Percentiles rank a stretch among this genome's conserved stretches.
These are phyloP conservation scores for Fusarium piperis DNA, from an alignment of 2,329 filamentous ascomycete genomes.

Conservation along the genomic window DNA sequence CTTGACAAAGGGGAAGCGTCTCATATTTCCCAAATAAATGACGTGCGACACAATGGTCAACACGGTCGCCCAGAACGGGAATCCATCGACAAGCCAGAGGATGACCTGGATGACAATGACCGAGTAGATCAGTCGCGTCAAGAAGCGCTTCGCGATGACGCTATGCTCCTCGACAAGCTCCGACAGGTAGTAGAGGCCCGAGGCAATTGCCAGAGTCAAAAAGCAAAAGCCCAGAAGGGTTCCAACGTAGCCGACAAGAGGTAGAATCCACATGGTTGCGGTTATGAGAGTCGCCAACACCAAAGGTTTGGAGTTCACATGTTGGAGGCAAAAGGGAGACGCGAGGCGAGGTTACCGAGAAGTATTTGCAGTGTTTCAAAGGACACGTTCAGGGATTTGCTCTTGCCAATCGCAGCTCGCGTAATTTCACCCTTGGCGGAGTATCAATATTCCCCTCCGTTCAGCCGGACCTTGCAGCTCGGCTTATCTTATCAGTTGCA, in stretches of 20 bases:
- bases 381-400: conserved; percentile 37
- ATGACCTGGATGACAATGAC: conserved; percentile 79
- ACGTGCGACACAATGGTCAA: conserved; percentile 84
- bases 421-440: conserved; percentile 17
- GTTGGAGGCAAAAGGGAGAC: conserved; percentile 19
- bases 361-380: conserved; percentile 17
- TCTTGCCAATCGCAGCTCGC: conserved; percentile 31
- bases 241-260: conserved; percentile 88
- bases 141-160: conserved; percentile 86
- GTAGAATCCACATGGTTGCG: conserved; percentile 89
- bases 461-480: background rate
- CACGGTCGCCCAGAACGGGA: conserved; percentile 78
- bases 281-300: conserved; percentile 20
- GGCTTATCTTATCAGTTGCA: conserved; percentile 41
- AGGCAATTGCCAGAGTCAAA: conserved; percentile 93
- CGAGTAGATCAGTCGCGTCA: conserved; percentile 84
- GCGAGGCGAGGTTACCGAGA: conserved; percentile 8
- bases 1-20: conserved; percentile 79
- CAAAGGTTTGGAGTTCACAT: conserved; percentile 35
- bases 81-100: conserved; percentile 83
- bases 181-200: conserved; percentile 97
- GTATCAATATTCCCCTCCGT: conserved; percentile 1
- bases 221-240: conserved; percentile 91
- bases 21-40: conserved; percentile 89
- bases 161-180: conserved; percentile 99